phyloP scores from a whole-genome alignment of 148 eudicot genomes.

The Limonium bicolor region DNA sequence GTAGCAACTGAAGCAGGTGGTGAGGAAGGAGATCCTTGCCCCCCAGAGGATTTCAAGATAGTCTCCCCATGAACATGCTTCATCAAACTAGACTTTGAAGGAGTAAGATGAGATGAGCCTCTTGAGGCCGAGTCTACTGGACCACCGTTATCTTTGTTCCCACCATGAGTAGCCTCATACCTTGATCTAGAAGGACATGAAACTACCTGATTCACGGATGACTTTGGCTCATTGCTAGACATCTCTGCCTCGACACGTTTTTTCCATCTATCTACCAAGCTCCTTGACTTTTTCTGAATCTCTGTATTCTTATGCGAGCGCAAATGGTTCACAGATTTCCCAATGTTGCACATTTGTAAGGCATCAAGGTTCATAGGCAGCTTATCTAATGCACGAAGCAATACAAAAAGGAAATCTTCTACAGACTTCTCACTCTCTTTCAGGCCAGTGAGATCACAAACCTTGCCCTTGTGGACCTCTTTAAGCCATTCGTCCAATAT shows the following conservation, averaged over 20 bases:
- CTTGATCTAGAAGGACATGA: conserved; percentile 49
- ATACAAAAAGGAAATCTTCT: conserved; percentile 73
- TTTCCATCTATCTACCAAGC: conserved; percentile 93
- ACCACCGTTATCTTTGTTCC: conserved; percentile 30
- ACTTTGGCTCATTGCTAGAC: conserved; percentile 48
- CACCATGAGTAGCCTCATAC: conserved; percentile 42
- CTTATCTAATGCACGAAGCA: conserved; percentile 81
- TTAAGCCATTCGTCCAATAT: conserved; percentile 89
- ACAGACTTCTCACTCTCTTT: conserved; percentile 59
- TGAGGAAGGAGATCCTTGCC: conserved; percentile 20
- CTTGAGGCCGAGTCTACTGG: conserved; percentile 38
- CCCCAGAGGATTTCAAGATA: conserved; percentile 25
- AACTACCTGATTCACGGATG: conserved; percentile 39
- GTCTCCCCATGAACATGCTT: conserved; percentile 41
- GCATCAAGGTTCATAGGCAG: conserved; percentile 89
- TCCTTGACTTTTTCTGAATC: conserved; percentile 86
- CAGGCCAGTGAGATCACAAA: conserved; percentile 38
- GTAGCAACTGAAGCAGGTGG: conserved; percentile 21
- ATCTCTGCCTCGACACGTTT: conserved; percentile 94
- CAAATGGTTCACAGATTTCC: conserved; percentile 84
- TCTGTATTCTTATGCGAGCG: conserved; percentile 67
- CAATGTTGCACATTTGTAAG: conserved; percentile 71
- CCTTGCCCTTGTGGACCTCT: conserved; percentile 70
- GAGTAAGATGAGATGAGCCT: conserved; percentile 31
- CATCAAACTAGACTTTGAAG: conserved; percentile 31